These are phyloP conservation scores for Rhizodiscina lignyota DNA, from an alignment of 495 filamentous ascomycete species.

Conservation along the genomic window DNA sequence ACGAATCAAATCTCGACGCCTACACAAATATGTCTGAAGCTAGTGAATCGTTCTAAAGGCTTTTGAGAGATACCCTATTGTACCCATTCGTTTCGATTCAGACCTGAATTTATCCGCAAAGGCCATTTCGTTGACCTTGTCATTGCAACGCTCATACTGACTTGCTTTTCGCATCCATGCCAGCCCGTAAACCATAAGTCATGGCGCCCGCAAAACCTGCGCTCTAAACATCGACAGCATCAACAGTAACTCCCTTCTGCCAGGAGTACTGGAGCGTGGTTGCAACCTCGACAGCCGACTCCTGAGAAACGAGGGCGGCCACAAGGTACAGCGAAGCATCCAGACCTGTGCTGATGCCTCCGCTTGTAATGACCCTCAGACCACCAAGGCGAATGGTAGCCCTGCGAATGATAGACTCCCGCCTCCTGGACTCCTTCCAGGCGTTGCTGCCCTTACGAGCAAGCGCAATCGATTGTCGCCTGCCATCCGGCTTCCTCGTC, in stretches of 20 bases:
- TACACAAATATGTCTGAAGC: too few species aligned
- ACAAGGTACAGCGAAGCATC: constrained; percentile 69
- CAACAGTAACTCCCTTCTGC: constrained; percentile 52
- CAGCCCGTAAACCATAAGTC: too few species aligned
- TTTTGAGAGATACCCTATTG: too few species aligned
- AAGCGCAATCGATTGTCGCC: constrained; percentile 43
- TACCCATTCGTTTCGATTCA: too few species aligned
- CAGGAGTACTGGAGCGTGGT: constrained; percentile 53
- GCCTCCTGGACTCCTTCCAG: constrained; percentile 43
- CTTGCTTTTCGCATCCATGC: too few species aligned
- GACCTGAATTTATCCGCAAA: too few species aligned
- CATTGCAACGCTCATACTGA: too few species aligned
- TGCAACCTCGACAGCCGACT: constrained; percentile 50
- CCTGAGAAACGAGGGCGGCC: constrained; percentile 49
- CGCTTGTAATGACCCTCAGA: constrained; percentile 58
- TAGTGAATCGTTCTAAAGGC: too few species aligned
- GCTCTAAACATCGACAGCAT: constrained; percentile 55
- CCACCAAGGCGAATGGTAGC: constrained; percentile 49
- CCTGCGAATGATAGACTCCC: constrained; percentile 51
- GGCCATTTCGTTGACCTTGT: too few species aligned
- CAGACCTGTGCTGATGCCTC: constrained; percentile 58
- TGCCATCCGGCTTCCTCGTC: constrained; percentile 41
- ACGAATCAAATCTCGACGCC: too few species aligned
- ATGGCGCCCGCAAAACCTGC: not conserved
- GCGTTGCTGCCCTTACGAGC: constrained; percentile 60